phyloP scores from a whole-genome alignment of 176 grass and related monocot species.

The Zoysia japonica region DNA sequence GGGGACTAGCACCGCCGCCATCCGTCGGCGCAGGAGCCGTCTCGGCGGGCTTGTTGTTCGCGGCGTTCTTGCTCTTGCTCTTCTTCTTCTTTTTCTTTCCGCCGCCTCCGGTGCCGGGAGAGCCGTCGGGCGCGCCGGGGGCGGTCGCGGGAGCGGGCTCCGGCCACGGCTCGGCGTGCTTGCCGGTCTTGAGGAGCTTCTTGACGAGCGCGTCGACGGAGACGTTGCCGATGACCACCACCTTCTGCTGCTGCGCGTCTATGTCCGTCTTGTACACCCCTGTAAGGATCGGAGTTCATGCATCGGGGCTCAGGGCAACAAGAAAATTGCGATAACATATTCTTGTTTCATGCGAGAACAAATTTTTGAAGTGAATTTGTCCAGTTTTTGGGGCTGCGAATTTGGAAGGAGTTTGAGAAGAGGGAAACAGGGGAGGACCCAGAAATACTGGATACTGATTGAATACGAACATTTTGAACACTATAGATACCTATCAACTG shows the following conservation, averaged over 20 bases:
- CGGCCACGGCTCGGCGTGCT: slow-evolving; percentile 94
- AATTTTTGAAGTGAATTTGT: slow-evolving; percentile 2
- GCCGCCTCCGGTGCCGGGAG: slow-evolving; percentile 27
- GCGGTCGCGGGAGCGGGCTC: slow-evolving; percentile 35
- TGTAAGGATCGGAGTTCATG: not conserved
- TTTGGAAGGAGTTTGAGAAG: not conserved
- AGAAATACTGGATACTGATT: not conserved
- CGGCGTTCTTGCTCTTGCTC: slow-evolving; percentile 59
- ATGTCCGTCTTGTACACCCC: slow-evolving; percentile 83
- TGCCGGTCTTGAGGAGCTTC: slow-evolving; percentile 92
- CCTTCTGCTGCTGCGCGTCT: slow-evolving; percentile 85
- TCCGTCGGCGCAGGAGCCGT: slow-evolving; percentile 4
- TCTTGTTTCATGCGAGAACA: not conserved
- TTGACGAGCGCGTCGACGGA: slow-evolving; percentile 71
- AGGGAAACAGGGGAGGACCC: slow-evolving; percentile 1
- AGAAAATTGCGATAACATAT: too few species aligned
- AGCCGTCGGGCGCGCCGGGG: not conserved
- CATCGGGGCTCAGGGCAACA: not conserved
- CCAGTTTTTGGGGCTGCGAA: not conserved
- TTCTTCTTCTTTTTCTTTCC: slow-evolving; percentile 87
- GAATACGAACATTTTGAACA: not conserved
- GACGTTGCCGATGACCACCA: slow-evolving; percentile 79
- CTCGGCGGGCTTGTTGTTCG: slow-evolving; percentile 25
- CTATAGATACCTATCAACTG: not conserved
- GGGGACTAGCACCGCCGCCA: slow-evolving; percentile 4